phyloP scores from a whole-genome alignment of 768 basidiomycete species.

The Hebeloma cylindrosporum region DNA sequence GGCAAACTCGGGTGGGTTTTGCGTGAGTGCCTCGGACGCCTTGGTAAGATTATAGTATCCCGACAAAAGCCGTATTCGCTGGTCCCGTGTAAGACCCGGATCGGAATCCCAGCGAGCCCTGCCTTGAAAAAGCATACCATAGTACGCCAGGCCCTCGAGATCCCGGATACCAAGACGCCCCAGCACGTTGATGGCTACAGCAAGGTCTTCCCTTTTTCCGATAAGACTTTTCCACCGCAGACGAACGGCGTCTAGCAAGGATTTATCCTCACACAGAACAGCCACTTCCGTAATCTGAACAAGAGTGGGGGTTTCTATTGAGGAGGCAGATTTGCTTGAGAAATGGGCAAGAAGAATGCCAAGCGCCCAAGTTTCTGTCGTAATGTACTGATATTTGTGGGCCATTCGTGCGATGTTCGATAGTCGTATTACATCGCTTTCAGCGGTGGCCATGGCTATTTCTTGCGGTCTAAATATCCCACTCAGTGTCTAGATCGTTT shows the following conservation, averaged over 20 bases:
- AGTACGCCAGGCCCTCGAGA: slow-evolving; percentile 51
- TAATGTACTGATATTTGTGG: slow-evolving; percentile 57
- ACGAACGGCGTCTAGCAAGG: slow-evolving; percentile 42
- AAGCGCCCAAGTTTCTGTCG: slow-evolving; percentile 50
- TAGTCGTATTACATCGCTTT: slow-evolving; percentile 42
- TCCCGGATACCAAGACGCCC: slow-evolving; percentile 48
- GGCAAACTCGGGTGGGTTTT: slow-evolving; percentile 40
- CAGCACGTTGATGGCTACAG: slow-evolving; percentile 44
- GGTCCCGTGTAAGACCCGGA: slow-evolving; percentile 43
- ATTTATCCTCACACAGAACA: slow-evolving; percentile 46
- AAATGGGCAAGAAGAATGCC: slow-evolving; percentile 28
- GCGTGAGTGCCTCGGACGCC: slow-evolving; percentile 44
- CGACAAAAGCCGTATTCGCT: slow-evolving; percentile 51
- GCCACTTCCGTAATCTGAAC: slow-evolving; percentile 53
- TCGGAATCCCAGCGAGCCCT: slow-evolving; percentile 49
- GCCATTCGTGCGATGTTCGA: slow-evolving; percentile 50
- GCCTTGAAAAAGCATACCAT: slow-evolving; percentile 52
- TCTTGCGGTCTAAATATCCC: slow-evolving; percentile 14
- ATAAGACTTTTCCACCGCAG: slow-evolving; percentile 49
- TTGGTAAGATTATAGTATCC: slow-evolving; percentile 51
- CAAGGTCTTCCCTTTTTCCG: slow-evolving; percentile 39
- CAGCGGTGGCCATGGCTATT: slow-evolving; percentile 6
- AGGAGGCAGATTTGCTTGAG: not conserved
- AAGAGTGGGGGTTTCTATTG: slow-evolving; percentile 29
- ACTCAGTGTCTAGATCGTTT: not conserved